Evolutionary conservation across 2,329 filamentous ascomycete species (phyloP), one percentile per base, ranked within the genome.

Genomic region (Ciborinia camelliae): DNA sequence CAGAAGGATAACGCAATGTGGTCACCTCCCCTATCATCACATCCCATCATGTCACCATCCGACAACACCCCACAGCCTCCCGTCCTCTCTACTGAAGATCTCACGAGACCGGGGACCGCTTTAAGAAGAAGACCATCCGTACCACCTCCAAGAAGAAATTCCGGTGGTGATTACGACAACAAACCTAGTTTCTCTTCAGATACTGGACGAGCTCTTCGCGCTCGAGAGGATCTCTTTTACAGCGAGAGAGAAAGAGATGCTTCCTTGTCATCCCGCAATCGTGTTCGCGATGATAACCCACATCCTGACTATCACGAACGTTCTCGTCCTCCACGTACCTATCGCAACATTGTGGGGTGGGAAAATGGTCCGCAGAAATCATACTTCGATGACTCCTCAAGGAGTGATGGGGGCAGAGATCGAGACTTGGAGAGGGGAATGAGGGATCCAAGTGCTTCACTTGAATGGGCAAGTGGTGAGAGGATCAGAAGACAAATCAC

Each of bases 311-410:
- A 50, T 0, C 53, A 67, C 28, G 71, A 72, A 28, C 65, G 67
- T 5, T 71, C 72, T n/a, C 64, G 71, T 37, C 71, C 71, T 47
- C 72, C 72, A 23, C 69, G 71, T 5, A 48, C 70, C 10, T 71
- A 71, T 51, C 68, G 71, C 37, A 72, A 73, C 43, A 47, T 63
- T 3, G 69, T 70, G 18, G 63, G 61, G 7, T 63, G 52, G 61
- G 61, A 63, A 41, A 51, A 23, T n/a, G 61, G 61, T 5, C 52
- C 37, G n/a, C 61, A 35, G 18, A 73, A 69, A 50, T 66, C 68
- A 28, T 70, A 69, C 41, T 70, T 70, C 35, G 69, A 72, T 14
- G 72, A 73, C 41, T 48, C 55, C 23, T 64, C 65, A 14, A 66
- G 63, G 61, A 47, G 43, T 37, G 52, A 63, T 20, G 6, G 45